phyloP scores from a whole-genome alignment of 495 filamentous ascomycete genomes.

The Penicillium maclennaniae region DNA sequence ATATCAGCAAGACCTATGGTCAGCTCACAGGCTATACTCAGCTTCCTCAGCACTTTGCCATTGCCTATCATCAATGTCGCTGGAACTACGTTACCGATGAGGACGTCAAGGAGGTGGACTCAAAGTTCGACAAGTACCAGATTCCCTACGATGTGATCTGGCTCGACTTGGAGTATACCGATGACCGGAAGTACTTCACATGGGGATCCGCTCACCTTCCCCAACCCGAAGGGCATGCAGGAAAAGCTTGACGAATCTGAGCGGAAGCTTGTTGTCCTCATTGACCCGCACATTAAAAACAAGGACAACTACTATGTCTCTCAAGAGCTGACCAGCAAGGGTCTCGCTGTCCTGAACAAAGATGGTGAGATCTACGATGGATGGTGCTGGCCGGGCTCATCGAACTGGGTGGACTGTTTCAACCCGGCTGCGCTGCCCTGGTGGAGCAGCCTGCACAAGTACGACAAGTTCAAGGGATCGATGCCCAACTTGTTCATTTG shows the following conservation, averaged over 20 bases:
- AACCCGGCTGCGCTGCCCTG: conserved; percentile 80
- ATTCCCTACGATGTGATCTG: conserved; percentile 99
- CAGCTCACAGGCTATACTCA: conserved; percentile 93
- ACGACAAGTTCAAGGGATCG: conserved; percentile 78
- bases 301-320: conserved; percentile 69
- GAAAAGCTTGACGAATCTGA: conserved; percentile 78
- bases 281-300: conserved; percentile 98
- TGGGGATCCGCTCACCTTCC: conserved; percentile 89
- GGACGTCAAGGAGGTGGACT: conserved; percentile 92
- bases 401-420: conserved; percentile 93
- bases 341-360: conserved; percentile 81
- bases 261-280: conserved; percentile 88
- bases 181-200: conserved; percentile 95
- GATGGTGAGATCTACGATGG: conserved; percentile 86
- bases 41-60: conserved; percentile 84
- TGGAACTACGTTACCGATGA: conserved; percentile 99
- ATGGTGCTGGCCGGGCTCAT: conserved; percentile 97
- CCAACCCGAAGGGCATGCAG: conserved; percentile 80
- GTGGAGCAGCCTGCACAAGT: conserved; percentile 87
- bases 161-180: conserved; percentile 95
- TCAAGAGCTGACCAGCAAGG: conserved; percentile 77
- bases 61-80: conserved; percentile 94
- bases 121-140: conserved; percentile 88
- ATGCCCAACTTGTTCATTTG: conserved; percentile 85
- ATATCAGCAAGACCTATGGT: conserved; percentile 74